Percentiles rank a stretch among this genome's conserved stretches.
Conservation (phyloP, 257 asterid species). For the Solanum lycopersicoides region DNA sequence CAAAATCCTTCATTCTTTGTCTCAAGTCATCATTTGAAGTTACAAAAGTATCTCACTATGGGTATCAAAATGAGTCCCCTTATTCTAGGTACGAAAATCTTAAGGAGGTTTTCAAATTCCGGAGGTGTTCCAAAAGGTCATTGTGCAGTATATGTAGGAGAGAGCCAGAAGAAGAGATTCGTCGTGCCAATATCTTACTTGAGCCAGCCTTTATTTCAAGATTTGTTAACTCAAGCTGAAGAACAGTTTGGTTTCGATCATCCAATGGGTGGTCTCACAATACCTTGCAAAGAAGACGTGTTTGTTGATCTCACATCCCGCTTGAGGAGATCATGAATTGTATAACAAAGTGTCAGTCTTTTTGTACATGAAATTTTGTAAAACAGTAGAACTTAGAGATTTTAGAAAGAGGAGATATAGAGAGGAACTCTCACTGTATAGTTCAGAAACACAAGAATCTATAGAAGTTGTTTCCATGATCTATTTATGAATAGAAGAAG, state of each 20-base stretch:
- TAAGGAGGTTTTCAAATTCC: neutral
- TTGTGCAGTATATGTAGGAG: neutral
- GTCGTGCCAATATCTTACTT: neutral
- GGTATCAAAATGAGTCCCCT: neutral
- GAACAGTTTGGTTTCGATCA: neutral
- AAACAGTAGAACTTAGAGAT: neutral
- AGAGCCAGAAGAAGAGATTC: neutral
- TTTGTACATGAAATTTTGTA: neutral
- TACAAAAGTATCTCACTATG: neutral
- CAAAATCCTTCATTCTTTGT: neutral
- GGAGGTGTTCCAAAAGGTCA: neutral
- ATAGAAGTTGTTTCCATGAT: neutral
- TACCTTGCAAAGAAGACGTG: neutral
- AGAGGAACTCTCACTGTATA: neutral
- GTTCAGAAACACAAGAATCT: neutral
- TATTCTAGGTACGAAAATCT: neutral
- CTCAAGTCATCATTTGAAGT: neutral
- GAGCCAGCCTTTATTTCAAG: neutral
- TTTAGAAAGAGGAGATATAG: neutral
- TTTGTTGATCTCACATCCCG: neutral
- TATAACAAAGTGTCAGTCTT: neutral
- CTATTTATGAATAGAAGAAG: neutral
- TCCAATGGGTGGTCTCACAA: neutral
- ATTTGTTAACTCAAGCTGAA: neutral
- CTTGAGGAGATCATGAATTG: neutral